These are phyloP conservation scores for Bruguiera gymnorhiza DNA, from an alignment of 345 rosid species.

Conservation along the genomic window DNA sequence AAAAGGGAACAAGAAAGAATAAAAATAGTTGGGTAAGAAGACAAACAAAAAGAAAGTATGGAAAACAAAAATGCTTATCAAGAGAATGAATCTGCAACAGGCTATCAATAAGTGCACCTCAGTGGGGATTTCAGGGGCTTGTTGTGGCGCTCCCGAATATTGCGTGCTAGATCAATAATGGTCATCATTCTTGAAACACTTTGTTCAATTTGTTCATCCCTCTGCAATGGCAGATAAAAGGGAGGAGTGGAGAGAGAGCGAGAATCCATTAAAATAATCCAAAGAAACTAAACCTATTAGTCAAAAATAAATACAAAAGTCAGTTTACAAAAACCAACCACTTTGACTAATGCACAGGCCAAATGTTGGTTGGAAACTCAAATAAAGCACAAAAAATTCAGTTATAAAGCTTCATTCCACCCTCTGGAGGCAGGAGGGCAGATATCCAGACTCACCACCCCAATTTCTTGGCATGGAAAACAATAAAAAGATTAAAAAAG, in stretches of 20 bases:
- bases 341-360: too few species aligned
- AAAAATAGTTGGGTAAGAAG: neutral
- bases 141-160: slow-evolving; percentile 90
- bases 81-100: slow-evolving; percentile 8
- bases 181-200: slow-evolving; percentile 97
- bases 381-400: too few species aligned
- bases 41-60: slow-evolving; percentile 1
- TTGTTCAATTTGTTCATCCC: slow-evolving; percentile 79
- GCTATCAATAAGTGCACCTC: slow-evolving; percentile 42
- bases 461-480: too few species aligned
- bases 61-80: neutral
- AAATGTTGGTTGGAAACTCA: too few species aligned
- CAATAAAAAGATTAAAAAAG: neutral
- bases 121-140: slow-evolving; percentile 92
- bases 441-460: too few species aligned
- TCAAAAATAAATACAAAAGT: too few species aligned
- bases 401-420: too few species aligned
- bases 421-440: too few species aligned
- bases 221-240: slow-evolving; percentile 37
- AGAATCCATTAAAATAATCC: too few species aligned
- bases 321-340: too few species aligned
- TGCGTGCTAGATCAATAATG: slow-evolving; percentile 91
- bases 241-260: neutral
- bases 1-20: neutral
- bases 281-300: too few species aligned